Evolutionary conservation across 179 eudicot genomes (phyloP).

Genomic region (Gypsophila paniculata): DNA sequence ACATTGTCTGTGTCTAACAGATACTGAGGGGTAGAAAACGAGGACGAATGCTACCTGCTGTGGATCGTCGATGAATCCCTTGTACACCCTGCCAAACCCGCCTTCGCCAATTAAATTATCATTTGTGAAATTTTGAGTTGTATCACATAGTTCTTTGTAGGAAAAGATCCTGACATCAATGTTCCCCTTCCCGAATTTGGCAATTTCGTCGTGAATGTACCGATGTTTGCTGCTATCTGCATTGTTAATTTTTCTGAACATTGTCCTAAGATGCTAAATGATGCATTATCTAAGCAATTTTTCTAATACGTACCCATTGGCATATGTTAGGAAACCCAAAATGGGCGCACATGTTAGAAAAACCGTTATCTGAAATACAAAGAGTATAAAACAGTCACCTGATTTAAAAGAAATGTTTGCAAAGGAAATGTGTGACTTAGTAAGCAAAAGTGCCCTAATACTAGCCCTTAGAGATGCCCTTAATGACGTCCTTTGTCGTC

Average conservation of each 20-base stretch:
- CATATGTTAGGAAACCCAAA: slow-evolving; percentile 1
- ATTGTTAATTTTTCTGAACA: too few relatives aligned
- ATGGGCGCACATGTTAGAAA: too few relatives aligned
- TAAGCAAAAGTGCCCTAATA: slow-evolving; percentile 29
- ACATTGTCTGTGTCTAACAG: too few relatives aligned
- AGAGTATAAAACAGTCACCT: slow-evolving; percentile 40
- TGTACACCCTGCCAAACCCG: slow-evolving; percentile 77
- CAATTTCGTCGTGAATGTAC: slow-evolving; percentile 55
- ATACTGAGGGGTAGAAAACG: too few relatives aligned
- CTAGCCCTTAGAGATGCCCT: slow-evolving; percentile 33
- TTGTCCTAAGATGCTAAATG: too few relatives aligned
- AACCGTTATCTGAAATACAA: too few relatives aligned
- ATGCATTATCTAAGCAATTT: too few relatives aligned
- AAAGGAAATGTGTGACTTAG: slow-evolving; percentile 33
- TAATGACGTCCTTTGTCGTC: slow-evolving; percentile 9
- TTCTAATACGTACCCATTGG: too few relatives aligned
- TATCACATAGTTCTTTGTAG: slow-evolving; percentile 41
- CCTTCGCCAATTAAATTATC: slow-evolving; percentile 61
- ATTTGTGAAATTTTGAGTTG: slow-evolving; percentile 46
- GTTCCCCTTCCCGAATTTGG: slow-evolving; percentile 53
- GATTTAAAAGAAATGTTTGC: slow-evolving; percentile 49
- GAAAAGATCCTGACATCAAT: slow-evolving; percentile 42
- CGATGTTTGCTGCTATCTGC: slow-evolving; percentile 47
- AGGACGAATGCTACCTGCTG: too few relatives aligned
- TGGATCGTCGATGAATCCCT: slow-evolving; percentile 53